Evolutionary conservation across 2,329 filamentous ascomycete genomes (phyloP).

Genomic region (Paraphaeosphaeria sporulosa): DNA sequence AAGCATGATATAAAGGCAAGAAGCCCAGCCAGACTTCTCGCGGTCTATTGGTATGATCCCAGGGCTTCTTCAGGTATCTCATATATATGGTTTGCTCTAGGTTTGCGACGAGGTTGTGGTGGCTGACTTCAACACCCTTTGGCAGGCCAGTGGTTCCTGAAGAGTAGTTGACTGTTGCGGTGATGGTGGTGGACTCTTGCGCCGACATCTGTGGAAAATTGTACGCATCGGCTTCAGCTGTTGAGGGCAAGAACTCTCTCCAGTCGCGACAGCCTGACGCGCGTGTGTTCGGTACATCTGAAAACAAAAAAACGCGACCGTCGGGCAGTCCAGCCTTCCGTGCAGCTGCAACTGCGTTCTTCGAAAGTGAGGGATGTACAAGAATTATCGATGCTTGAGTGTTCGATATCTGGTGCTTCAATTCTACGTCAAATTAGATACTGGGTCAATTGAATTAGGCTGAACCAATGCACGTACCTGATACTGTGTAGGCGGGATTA

Average conservation of each 20-base stretch:
- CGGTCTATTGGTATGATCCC: constrained; percentile 50
- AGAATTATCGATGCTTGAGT: constrained; percentile 44
- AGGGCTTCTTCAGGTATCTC: constrained; percentile 51
- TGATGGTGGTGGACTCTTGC: constrained; percentile 37
- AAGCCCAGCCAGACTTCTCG: constrained; percentile 60
- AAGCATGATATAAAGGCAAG: constrained; percentile 54
- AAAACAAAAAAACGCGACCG: constrained; percentile 43
- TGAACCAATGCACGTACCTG: constrained; percentile 44
- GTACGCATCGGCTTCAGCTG: constrained; percentile 37
- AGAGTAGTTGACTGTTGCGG: constrained; percentile 60
- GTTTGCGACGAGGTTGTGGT: constrained; percentile 60
- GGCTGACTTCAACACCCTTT: constrained; percentile 60
- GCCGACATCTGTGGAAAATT: constrained; percentile 35
- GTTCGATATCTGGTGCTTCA: constrained; percentile 44
- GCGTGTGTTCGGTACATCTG: constrained; percentile 34
- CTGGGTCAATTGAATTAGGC: background rate
- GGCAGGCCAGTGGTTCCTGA: constrained; percentile 62
- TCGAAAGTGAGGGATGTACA: constrained; percentile 38
- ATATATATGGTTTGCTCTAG: constrained; percentile 60
- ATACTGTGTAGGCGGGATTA: constrained; percentile 61
- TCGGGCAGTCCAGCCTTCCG: constrained; percentile 38
- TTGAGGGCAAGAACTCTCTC: constrained; percentile 37
- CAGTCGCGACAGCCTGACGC: constrained; percentile 41
- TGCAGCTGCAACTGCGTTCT: constrained; percentile 39
- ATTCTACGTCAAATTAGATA: constrained; percentile 33